A percentile compares a stretch with the other conserved stretches of the same genome.
These are phyloP conservation scores for Prunus mume DNA, from an alignment of 306 rosid species.

Conservation along the genomic window DNA sequence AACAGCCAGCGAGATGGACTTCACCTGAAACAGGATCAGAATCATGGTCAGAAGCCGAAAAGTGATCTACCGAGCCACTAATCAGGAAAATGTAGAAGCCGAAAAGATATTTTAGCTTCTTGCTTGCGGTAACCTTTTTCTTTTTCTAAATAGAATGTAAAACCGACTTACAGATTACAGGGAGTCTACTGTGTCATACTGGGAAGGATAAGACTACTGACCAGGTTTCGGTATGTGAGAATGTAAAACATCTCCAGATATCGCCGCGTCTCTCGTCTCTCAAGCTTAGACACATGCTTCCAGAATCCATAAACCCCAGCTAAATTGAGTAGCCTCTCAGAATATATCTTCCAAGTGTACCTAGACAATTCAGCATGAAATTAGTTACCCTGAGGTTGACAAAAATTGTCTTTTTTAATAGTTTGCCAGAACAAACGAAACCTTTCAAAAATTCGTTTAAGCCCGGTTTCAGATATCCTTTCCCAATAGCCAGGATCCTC, in stretches of 20 bases:
- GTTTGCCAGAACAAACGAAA: background rate
- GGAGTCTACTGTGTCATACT: background rate
- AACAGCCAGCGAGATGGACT: constrained; percentile 20
- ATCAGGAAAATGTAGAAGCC: background rate
- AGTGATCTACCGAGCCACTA: background rate
- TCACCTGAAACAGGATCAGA: constrained; percentile 22
- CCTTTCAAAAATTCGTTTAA: constrained; percentile 17
- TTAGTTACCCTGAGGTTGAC: background rate
- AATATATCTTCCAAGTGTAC: constrained; percentile 23
- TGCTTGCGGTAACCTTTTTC: background rate
- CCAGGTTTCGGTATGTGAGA: constrained; percentile 12
- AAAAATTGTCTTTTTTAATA: background rate
- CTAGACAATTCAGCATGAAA: background rate
- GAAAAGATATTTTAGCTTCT: no score
- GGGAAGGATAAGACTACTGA: background rate
- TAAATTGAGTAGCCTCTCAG: constrained; percentile 16
- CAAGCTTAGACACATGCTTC: constrained; percentile 21
- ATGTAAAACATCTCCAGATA: constrained; percentile 19
- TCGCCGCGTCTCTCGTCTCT: constrained; percentile 15
- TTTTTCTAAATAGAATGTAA: background rate
- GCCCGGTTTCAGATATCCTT: background rate
- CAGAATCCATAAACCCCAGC: constrained; percentile 24
- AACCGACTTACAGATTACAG: background rate
- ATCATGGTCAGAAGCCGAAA: background rate
- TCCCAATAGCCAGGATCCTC: constrained; percentile 10